Evolutionary conservation across 2,329 filamentous ascomycete genomes (phyloP), one percentile per base, ranked within the genome.

Genomic region (Berkeleyomyces basicola): DNA sequence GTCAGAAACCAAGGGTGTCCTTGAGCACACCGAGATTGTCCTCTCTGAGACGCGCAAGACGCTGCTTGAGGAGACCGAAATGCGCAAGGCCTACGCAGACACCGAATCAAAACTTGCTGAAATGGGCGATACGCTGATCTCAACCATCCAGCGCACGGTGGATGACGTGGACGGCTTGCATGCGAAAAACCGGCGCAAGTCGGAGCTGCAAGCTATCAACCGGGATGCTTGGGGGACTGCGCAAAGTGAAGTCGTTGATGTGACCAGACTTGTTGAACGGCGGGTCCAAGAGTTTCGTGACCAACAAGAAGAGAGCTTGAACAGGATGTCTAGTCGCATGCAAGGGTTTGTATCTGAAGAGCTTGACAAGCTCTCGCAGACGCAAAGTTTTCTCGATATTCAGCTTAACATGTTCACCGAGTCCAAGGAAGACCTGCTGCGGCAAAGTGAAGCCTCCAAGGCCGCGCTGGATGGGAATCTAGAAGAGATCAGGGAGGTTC

Each of bases 381-480:
- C 88, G 0, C 86, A 90, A 67, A 73, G 78, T 0, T 83, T 92
- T 67, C 74, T 96, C 1, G 78, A 87, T 61, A 78, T 84, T 55
- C 87, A 91, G 69, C 78, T 87, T 7, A 74, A 79, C 6, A 78
- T 79, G 0, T 90, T 96, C 68, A 78, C 83, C 46, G 76, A 79
- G 16, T 88, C 87, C 0, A 84, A 86, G 71, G 76, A 78, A 59
- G 82, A 87, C 67, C 79, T 95, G 14, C 79, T 87, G 36, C 77
- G 81, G 49, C 84, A 87, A 68, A 87, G 84, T 63, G 77, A 80
- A 33, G 77, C 79, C 66, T 86, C 90, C 2, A 88, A 87, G 69
- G 84, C 91, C 58, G 87, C 91, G 63, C 90, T 96, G 88, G 91
- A 96, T 68, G 78, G 82, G n/a, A 86, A 96, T 1, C 78, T 99